A percentile compares a stretch with the other conserved stretches of the same genome.
Evolutionary conservation across 768 basidiomycete species (phyloP).

Genomic region (Rhodosporidiobolus sp.): DNA sequence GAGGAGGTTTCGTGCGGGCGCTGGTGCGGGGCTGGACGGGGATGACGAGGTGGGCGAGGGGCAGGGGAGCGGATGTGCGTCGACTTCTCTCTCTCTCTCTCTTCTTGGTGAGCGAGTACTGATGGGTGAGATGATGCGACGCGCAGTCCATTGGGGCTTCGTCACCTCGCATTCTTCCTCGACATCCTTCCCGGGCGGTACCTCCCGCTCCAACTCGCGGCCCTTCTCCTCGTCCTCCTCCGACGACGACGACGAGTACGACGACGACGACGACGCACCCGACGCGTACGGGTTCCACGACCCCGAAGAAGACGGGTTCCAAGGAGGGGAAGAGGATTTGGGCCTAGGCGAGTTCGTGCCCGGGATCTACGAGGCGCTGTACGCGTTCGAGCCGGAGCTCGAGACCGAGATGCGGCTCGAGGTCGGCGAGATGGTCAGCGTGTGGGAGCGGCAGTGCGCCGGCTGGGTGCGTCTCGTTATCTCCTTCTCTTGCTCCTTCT

Average conservation of each 20-base stretch:
- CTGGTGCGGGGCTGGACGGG: neutral
- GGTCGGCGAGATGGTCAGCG: slow-evolving; percentile 71
- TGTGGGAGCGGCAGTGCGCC: slow-evolving; percentile 46
- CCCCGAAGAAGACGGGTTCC: slow-evolving; percentile 46
- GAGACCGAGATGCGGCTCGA: slow-evolving; percentile 75
- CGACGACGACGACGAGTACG: neutral
- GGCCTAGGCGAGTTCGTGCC: slow-evolving; percentile 54
- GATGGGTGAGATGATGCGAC: neutral
- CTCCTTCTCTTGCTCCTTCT: neutral
- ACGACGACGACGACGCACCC: neutral
- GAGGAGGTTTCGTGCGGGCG: slow-evolving; percentile 1
- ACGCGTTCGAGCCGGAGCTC: slow-evolving; percentile 73
- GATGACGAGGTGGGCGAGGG: neutral
- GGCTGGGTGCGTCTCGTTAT: slow-evolving; percentile 31
- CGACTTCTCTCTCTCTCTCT: too few species aligned
- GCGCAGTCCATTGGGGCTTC: slow-evolving; percentile 38
- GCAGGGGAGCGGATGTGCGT: neutral
- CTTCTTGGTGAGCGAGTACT: neutral
- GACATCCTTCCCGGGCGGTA: neutral
- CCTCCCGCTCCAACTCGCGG: neutral
- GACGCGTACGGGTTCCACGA: slow-evolving; percentile 44
- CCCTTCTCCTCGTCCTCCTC: slow-evolving; percentile 29
- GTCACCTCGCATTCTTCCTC: slow-evolving; percentile 35
- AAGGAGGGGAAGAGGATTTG: neutral
- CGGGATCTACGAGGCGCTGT: slow-evolving; percentile 73